These are phyloP conservation scores for Auricularia heimuer DNA, from an alignment of 768 basidiomycete genomes.

Conservation along the genomic window DNA sequence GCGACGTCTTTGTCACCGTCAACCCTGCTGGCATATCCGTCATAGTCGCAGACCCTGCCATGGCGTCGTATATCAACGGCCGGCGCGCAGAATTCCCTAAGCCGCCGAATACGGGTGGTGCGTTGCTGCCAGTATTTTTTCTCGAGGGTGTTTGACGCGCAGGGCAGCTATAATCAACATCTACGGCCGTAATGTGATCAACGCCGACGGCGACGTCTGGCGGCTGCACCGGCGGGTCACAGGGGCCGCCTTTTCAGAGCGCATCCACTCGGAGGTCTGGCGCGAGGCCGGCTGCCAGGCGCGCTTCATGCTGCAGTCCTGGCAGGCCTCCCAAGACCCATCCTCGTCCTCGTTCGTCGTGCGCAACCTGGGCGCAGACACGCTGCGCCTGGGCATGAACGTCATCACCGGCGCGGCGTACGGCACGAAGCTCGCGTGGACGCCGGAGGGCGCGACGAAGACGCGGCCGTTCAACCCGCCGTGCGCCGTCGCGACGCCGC, in stretches of 20 bases:
- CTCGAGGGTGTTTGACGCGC: too few species aligned
- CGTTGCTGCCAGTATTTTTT: not conserved
- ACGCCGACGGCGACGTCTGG: constrained; percentile 5
- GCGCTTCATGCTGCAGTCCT: not conserved
- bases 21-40: not conserved
- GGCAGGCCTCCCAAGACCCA: not conserved
- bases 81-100: constrained; percentile 3
- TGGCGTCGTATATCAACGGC: not conserved
- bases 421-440: constrained; percentile 2
- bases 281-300: constrained; percentile 2
- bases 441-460: not conserved
- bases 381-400: constrained; percentile 5
- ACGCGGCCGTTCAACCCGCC: not conserved
- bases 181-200: constrained; percentile 7
- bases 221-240: constrained; percentile 5
- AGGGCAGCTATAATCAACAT: constrained; percentile 6
- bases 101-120: constrained; percentile 7
- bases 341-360: not conserved
- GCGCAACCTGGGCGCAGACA: constrained; percentile 3
- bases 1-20: constrained; percentile 5
- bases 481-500: not conserved
- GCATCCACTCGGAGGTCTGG: constrained; percentile 5
- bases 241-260: constrained; percentile 3
- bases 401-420: constrained; percentile 6
- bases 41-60: constrained; percentile 4